Evolutionary conservation across 306 rosid genomes (phyloP).

Genomic region (Trifolium subterraneum): DNA sequence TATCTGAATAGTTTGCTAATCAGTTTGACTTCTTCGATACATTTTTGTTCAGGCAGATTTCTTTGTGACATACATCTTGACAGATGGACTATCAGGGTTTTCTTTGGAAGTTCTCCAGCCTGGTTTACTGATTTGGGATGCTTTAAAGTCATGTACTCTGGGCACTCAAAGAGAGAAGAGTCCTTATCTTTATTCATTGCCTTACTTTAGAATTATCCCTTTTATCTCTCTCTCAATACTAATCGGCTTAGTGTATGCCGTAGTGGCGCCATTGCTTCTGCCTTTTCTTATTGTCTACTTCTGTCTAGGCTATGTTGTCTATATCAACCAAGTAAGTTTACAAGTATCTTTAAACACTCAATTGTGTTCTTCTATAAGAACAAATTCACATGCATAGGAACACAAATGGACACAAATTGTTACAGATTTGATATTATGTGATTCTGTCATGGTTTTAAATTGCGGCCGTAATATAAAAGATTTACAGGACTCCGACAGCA

Average conservation of each 20-base stretch:
- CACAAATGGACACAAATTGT: constrained; percentile 11
- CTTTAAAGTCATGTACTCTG: constrained; percentile 51
- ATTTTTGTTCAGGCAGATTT: constrained; percentile 78
- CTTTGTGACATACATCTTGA: constrained; percentile 87
- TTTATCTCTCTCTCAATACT: constrained; percentile 70
- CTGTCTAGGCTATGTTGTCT: constrained; percentile 85
- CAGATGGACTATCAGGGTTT: constrained; percentile 88
- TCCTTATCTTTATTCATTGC: constrained; percentile 79
- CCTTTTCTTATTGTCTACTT: constrained; percentile 89
- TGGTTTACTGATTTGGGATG: constrained; percentile 75
- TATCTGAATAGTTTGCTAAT: neutral
- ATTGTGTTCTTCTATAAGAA: neutral
- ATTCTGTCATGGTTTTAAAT: too few relatives aligned
- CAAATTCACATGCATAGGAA: neutral
- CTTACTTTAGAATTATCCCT: constrained; percentile 78
- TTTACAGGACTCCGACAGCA: too few relatives aligned
- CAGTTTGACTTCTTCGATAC: constrained; percentile 15
- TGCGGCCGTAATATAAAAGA: too few relatives aligned
- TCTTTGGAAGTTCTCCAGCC: constrained; percentile 91
- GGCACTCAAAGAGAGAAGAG: constrained; percentile 48
- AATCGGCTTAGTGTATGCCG: constrained; percentile 84
- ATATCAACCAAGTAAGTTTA: constrained; percentile 57
- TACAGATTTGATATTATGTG: neutral
- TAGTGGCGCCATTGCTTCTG: constrained; percentile 81
- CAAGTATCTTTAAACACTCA: constrained; percentile 1